Evolutionary conservation across 1,284 basidiomycete species (phyloP), one percentile per base, ranked within the genome.

Genomic region (Ustilago vetiveriae): DNA sequence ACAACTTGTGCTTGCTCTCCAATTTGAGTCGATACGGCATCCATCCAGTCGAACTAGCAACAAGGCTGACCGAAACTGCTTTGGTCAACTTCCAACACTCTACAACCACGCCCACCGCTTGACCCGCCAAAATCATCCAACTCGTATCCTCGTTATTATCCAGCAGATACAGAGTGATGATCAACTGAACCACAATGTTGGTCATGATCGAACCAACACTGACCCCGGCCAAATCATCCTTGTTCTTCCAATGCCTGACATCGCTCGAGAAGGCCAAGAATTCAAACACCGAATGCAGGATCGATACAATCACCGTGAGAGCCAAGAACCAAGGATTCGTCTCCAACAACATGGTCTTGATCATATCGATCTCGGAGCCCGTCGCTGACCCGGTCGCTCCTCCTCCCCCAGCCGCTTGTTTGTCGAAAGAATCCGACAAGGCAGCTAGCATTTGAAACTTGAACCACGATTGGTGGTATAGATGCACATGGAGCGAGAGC

Each of bases 141-240:
- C 82, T 92, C 22, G 95, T 98, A 81, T 97, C 91, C 62, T 93
- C 90, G 75, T 91, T 92, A 82, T 93, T 94, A 84, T 98, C 95
- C 74, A 96, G 88, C 70, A 98, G 89, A 83, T 97, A 97, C 22
- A 98, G 86, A 37, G 96, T 85, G 75, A 96, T 90, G 75, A 97
- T 86, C 36, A 90, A 82, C 85, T 83, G 77, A 7, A 94, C 91
- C 79, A 97, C 88, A 65, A 94, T 90, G 82, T 98, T 98, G 41
- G 93, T 92, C 73, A 97, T 82, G 75, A 98, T 83, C 62, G 85
- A 85, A n/a, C 84, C 82, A 22, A 87, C 77, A 11, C 84, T 85
- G 4, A 87, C 86, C 11, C 86, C 86, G 32, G 85, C 84, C 37
- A 86, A 80, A 60, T 85, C 84, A 63, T 94, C 90, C 85, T 90